phyloP scores from a whole-genome alignment of 805 yeast genomes.

The Ogataea naganishii region DNA sequence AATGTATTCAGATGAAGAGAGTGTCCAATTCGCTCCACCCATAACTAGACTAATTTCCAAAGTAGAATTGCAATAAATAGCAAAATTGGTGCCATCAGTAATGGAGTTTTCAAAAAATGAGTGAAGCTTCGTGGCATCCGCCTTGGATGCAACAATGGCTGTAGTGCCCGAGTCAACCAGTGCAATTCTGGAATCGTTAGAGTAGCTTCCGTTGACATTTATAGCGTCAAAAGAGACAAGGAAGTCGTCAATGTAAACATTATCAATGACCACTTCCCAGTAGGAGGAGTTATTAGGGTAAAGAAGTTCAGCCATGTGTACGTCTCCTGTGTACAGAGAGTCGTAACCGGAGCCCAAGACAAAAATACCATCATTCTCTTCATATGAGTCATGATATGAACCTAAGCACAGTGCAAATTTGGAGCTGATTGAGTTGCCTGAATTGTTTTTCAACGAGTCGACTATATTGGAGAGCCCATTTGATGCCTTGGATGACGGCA shows the following conservation, averaged over 20 bases:
- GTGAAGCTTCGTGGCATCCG: slow-evolving; percentile 47
- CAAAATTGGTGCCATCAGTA: slow-evolving; percentile 57
- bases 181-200: slow-evolving; percentile 28
- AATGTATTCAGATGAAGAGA: slow-evolving; percentile 34
- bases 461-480: slow-evolving; percentile 30
- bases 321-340: slow-evolving; percentile 30
- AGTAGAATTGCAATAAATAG: slow-evolving; percentile 47
- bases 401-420: slow-evolving; percentile 41
- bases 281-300: slow-evolving; percentile 26
- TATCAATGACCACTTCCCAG: slow-evolving; percentile 43
- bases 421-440: slow-evolving; percentile 25
- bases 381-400: slow-evolving; percentile 10
- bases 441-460: slow-evolving; percentile 25
- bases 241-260: slow-evolving; percentile 26
- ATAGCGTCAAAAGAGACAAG: slow-evolving; percentile 24
- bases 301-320: slow-evolving; percentile 30
- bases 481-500: slow-evolving; percentile 36
- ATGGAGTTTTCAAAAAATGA: slow-evolving; percentile 38
- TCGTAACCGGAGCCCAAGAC: slow-evolving; percentile 32
- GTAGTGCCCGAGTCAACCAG: slow-evolving; percentile 65
- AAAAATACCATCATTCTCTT: slow-evolving; percentile 30
- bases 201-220: slow-evolving; percentile 7
- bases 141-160: slow-evolving; percentile 43
- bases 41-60: slow-evolving; percentile 31
- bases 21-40: slow-evolving; percentile 35